Evolutionary conservation across 164 flowering plant species (phyloP).

Genomic region (Akebia trifoliata): DNA sequence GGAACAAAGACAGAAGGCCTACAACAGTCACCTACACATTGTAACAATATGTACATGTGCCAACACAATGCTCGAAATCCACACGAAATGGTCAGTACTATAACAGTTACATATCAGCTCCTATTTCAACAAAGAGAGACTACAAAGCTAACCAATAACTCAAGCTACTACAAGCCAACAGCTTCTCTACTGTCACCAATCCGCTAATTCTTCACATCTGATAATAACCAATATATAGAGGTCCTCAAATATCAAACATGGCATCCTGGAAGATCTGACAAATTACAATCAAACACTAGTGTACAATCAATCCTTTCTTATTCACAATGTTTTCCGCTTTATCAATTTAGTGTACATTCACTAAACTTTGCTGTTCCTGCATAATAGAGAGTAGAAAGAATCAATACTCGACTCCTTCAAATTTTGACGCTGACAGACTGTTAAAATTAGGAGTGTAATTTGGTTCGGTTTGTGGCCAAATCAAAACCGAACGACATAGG

Average conservation of each 20-base stretch:
- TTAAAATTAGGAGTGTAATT: no score
- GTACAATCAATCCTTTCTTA: constrained; percentile 36
- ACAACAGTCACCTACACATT: background rate
- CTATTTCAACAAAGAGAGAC: background rate
- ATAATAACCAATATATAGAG: constrained; percentile 8
- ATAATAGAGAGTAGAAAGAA: constrained; percentile 3
- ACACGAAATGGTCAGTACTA: background rate
- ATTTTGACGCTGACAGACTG: background rate
- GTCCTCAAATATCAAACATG: constrained; percentile 23
- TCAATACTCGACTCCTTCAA: background rate
- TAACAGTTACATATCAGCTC: background rate
- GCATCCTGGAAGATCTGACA: constrained; percentile 8
- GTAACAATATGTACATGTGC: background rate
- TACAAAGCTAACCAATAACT: background rate
- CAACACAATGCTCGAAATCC: background rate
- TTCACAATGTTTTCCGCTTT: constrained; percentile 36
- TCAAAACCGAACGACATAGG: no score
- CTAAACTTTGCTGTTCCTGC: constrained; percentile 22
- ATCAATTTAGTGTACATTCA: constrained; percentile 22
- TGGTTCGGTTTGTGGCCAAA: no score
- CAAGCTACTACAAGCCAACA: no score
- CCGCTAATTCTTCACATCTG: background rate
- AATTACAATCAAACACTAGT: constrained; percentile 31
- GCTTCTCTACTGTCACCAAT: no score
- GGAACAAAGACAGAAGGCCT: background rate